Percentiles rank a stretch among this genome's conserved stretches.
These are phyloP conservation scores for Fonsecaea erecta DNA, from an alignment of 2,329 filamentous ascomycete species.

Conservation along the genomic window DNA sequence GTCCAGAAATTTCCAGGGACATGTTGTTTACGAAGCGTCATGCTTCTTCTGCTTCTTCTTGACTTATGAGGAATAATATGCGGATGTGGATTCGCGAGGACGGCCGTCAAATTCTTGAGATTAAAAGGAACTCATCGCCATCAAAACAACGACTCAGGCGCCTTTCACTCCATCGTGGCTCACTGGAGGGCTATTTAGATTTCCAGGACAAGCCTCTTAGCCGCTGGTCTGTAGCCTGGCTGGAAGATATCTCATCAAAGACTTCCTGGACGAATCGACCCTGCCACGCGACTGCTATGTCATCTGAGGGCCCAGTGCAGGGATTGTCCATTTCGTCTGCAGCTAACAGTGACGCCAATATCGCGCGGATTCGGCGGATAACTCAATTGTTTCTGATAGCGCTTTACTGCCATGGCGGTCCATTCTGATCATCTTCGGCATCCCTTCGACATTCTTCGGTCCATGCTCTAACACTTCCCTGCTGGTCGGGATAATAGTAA, in stretches of 20 bases:
- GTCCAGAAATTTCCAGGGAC: too few species aligned
- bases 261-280: neutral
- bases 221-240: neutral
- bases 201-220: neutral
- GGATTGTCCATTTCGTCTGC: neutral
- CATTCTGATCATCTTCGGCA: slow-evolving; percentile 33
- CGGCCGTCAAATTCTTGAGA: neutral
- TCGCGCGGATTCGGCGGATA: slow-evolving; percentile 33
- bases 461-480: slow-evolving; percentile 27
- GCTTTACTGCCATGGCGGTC: slow-evolving; percentile 31
- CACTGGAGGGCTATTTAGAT: neutral
- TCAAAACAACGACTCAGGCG: neutral
- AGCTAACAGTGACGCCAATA: slow-evolving; percentile 12
- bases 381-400: slow-evolving; percentile 27
- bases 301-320: neutral
- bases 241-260: neutral
- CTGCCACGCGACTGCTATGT: neutral
- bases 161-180: neutral
- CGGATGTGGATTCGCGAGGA: neutral
- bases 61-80: neutral
- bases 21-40: neutral
- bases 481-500: slow-evolving; percentile 38
- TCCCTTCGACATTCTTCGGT: slow-evolving; percentile 29
- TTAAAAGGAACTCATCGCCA: neutral
- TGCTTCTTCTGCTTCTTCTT: neutral